phyloP scores from a whole-genome alignment of 179 eudicot species.

The Gypsophila paniculata region DNA sequence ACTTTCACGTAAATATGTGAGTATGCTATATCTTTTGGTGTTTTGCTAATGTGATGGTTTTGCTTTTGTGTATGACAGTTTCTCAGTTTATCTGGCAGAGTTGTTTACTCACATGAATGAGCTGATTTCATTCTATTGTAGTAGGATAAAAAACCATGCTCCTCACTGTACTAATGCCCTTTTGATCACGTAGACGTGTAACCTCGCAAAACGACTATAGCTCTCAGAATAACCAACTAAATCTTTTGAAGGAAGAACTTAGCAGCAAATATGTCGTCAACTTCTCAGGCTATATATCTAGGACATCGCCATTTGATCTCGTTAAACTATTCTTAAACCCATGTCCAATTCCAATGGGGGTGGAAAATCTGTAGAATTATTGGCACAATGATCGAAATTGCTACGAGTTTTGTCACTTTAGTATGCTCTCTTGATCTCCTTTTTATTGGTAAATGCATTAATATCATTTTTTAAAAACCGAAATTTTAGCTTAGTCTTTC shows the following conservation, averaged over 20 bases:
- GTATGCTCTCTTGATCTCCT: no score
- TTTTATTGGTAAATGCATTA: no score
- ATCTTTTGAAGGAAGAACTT: not conserved
- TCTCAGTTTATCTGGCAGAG: not conserved
- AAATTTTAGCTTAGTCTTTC: no score
- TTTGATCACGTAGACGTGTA: not conserved
- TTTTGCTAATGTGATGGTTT: constrained; percentile 10
- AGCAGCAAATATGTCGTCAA: not conserved
- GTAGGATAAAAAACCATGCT: not conserved
- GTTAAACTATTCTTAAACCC: not conserved
- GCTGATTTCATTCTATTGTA: not conserved
- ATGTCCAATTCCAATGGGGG: not conserved
- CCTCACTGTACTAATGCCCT: not conserved
- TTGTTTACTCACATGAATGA: not conserved
- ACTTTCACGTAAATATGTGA: not conserved
- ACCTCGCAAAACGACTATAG: not conserved
- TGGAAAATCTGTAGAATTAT: not conserved
- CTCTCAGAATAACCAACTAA: not conserved
- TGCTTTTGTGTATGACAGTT: not conserved
- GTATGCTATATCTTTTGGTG: not conserved
- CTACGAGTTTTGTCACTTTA: no score
- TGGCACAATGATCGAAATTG: no score
- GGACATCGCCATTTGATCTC: not conserved
- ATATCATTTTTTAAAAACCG: no score
- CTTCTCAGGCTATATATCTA: not conserved